Base-by-base conservation (phyloP, 371 early-diverging fungal species). In the Apophysomyces elegans region DNA sequence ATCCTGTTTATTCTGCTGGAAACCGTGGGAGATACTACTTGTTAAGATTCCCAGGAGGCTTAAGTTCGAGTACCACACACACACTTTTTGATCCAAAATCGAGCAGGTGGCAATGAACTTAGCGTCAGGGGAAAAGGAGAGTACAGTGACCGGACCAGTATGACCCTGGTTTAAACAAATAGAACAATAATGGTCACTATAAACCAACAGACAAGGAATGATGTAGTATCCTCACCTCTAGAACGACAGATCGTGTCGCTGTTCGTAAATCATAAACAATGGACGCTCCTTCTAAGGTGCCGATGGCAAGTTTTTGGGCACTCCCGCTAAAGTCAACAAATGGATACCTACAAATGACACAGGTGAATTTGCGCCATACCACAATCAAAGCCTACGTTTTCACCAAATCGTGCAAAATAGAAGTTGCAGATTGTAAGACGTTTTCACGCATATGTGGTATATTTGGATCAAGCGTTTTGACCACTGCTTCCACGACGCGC, bases 391-490 rank as follows among this genome's bases (percentile, higher is more conserved):
- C 61, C 63, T 75, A 90, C 69, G 84, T 87, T 65, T 83, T 85
- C 0, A 95, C 96, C 16, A 95, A 70, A 66, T 93, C 92, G 54
- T 92, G 86, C 45, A 95, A 77, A 44, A 88, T 87, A 0, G 89
- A 76, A 0, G 95, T 95, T 0, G 88, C 92, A 16, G 90, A 72
- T 2, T 80, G 84, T 8, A 93, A 75, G 26, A 93, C 78, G 1
- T 75, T 75, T 54, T 95, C 93, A n/a, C 95, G 82, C 71, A 92
- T 72, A 47, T 86, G 79, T 1, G 93, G 88, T 7, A 79, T 72
- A 63, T 91, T 93, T 0, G 96, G 96, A 72, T 95, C 94, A 21
- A 95, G 73, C n/a, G 90, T 87, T 60, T 90, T 91, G 4, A 95
- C 91, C 39, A 95, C 88, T 0, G 91, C 87, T 65, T 94, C 96